Evolutionary conservation across 257 asterid genomes (phyloP).

Genomic region (Scutellaria barbata): DNA sequence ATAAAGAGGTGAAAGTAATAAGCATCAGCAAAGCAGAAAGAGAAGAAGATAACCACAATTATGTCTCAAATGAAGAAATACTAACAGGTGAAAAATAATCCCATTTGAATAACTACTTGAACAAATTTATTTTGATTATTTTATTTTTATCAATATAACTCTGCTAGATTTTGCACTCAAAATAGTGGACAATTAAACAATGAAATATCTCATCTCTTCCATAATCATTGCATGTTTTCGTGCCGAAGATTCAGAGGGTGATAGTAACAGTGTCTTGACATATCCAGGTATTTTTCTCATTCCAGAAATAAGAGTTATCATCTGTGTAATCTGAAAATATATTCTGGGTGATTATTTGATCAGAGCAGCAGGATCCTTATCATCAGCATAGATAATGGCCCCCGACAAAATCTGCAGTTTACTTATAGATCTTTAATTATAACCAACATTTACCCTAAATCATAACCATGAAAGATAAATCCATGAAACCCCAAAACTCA

Average conservation of each 20-base stretch:
- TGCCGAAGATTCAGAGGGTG: neutral
- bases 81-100: neutral
- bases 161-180: slow-evolving; percentile 18
- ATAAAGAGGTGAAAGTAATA: slow-evolving; percentile 26
- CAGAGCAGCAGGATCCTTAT: neutral
- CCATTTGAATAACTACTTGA: neutral
- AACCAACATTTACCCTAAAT: slow-evolving; percentile 1
- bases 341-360: neutral
- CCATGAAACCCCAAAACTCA: neutral
- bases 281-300: neutral
- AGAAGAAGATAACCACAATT: slow-evolving; percentile 19
- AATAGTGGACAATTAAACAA: slow-evolving; percentile 14
- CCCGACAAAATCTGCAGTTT: slow-evolving; percentile 3
- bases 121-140: neutral
- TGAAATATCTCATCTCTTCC: slow-evolving; percentile 21
- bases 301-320: neutral
- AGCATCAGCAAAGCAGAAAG: slow-evolving; percentile 27
- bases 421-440: neutral
- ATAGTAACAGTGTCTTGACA: neutral
- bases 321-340: neutral
- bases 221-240: slow-evolving; percentile 15
- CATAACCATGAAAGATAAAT: slow-evolving; percentile 9
- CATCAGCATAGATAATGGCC: neutral
- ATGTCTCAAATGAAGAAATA: neutral
- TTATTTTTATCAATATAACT: slow-evolving; percentile 1